Percentiles rank a stretch among this genome's conserved stretches.
Evolutionary conservation across 352 stramenopile genomes (phyloP).

Genomic region (Globisporangium nunn): DNA sequence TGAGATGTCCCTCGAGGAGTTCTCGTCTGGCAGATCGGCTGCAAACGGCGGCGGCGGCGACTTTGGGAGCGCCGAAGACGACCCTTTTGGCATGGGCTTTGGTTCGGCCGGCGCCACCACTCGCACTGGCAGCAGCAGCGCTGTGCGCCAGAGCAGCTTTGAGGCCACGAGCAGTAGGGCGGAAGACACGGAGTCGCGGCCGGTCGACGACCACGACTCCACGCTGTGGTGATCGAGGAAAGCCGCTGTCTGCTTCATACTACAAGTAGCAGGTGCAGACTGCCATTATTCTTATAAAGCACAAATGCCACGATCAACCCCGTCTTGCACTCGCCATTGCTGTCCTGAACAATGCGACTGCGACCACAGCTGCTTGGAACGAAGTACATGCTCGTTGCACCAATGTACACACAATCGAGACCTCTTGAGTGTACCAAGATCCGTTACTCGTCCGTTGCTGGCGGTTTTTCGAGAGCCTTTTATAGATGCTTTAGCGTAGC

Average conservation of each 20-base stretch:
- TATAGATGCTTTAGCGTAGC: too few species aligned
- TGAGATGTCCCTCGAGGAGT: slow-evolving; percentile 41
- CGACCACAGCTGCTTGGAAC: too few species aligned
- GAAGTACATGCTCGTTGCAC: too few species aligned
- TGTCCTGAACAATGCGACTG: too few species aligned
- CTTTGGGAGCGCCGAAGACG: slow-evolving; percentile 7
- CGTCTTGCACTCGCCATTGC: too few species aligned
- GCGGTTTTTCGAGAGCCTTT: too few species aligned
- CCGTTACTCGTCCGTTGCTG: too few species aligned
- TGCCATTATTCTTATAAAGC: too few species aligned
- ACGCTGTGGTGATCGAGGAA: slow-evolving; percentile 12
- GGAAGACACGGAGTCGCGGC: neutral
- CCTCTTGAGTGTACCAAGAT: too few species aligned
- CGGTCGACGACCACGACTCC: slow-evolving; percentile 18
- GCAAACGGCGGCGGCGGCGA: slow-evolving; percentile 14
- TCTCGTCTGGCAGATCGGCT: slow-evolving; percentile 24
- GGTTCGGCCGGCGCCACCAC: slow-evolving; percentile 7
- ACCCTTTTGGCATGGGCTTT: slow-evolving; percentile 3
- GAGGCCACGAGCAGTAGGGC: neutral
- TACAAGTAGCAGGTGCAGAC: too few species aligned
- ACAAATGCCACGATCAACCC: too few species aligned
- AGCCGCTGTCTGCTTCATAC: neutral
- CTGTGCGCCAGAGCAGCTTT: slow-evolving; percentile 4
- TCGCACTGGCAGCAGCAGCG: neutral
- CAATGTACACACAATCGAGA: too few species aligned